phyloP scores from a whole-genome alignment of 2,329 filamentous ascomycete species.

The Cladosporium sp. region DNA sequence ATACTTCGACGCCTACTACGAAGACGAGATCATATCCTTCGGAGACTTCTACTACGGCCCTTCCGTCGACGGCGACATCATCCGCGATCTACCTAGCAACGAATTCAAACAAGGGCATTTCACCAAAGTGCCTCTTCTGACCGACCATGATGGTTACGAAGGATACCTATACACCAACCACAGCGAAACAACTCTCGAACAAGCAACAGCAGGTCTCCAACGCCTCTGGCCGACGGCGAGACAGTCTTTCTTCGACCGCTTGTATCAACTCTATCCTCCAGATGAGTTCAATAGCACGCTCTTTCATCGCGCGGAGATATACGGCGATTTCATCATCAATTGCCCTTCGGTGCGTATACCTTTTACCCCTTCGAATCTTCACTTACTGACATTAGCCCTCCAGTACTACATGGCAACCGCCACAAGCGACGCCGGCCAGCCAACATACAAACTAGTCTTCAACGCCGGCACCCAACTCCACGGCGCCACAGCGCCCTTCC shows the following conservation, averaged over 20 bases:
- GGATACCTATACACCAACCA: constrained; percentile 34
- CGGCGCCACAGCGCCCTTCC: constrained; percentile 25
- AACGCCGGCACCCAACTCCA: constrained; percentile 33
- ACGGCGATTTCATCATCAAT: constrained; percentile 42
- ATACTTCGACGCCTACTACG: constrained; percentile 19
- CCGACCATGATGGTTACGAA: constrained; percentile 36
- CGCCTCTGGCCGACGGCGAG: constrained; percentile 33
- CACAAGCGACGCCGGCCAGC: constrained; percentile 21
- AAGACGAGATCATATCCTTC: constrained; percentile 27
- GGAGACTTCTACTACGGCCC: constrained; percentile 40
- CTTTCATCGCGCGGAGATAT: constrained; percentile 35
- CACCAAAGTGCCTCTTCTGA: constrained; percentile 33
- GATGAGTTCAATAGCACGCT: constrained; percentile 33
- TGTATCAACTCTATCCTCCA: constrained; percentile 37
- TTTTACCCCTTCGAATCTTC: too few species aligned
- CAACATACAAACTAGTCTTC: constrained; percentile 33
- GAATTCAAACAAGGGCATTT: constrained; percentile 33
- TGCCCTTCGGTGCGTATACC: constrained; percentile 23
- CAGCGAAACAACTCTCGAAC: constrained; percentile 24
- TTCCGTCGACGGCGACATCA: constrained; percentile 37
- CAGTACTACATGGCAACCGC: constrained; percentile 37
- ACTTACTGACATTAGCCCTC: too few species aligned
- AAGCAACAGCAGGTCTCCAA: constrained; percentile 28
- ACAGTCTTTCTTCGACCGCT: constrained; percentile 34
- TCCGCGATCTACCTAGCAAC: constrained; percentile 32